Evolutionary conservation across 352 stramenopile species (phyloP).

Genomic region (Phytopythium kandeliae): DNA sequence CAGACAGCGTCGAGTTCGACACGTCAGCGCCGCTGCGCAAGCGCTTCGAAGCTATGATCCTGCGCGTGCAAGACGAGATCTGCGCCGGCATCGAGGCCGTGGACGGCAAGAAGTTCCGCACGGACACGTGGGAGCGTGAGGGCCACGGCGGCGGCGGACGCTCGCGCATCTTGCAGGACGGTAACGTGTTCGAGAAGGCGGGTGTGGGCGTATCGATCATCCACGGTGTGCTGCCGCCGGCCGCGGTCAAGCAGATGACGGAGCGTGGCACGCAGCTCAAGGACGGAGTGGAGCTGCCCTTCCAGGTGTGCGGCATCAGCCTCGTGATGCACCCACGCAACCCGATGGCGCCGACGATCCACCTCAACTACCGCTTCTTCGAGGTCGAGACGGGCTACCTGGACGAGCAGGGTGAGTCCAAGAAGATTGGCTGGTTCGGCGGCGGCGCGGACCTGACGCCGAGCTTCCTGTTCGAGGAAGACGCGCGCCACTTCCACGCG

Average conservation of each 20-base stretch:
- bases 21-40: slow-evolving; percentile 55
- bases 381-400: slow-evolving; percentile 86
- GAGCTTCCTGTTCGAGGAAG: slow-evolving; percentile 94
- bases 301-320: slow-evolving; percentile 95
- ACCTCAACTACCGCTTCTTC: slow-evolving; percentile 99
- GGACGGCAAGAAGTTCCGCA: slow-evolving; percentile 93
- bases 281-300: slow-evolving; percentile 82
- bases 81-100: slow-evolving; percentile 85
- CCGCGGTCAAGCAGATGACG: slow-evolving; percentile 79
- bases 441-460: slow-evolving; percentile 97
- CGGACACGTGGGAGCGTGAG: slow-evolving; percentile 93
- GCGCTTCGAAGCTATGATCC: slow-evolving; percentile 79
- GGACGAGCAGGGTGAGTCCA: slow-evolving; percentile 73
- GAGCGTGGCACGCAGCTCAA: slow-evolving; percentile 67
- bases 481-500: slow-evolving; percentile 97
- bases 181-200: slow-evolving; percentile 97
- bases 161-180: slow-evolving; percentile 91
- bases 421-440: slow-evolving; percentile 92
- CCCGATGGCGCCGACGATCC: slow-evolving; percentile 94
- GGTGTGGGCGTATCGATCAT: slow-evolving; percentile 97
- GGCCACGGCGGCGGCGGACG: slow-evolving; percentile 94
- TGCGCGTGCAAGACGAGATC: slow-evolving; percentile 84
- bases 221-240: slow-evolving; percentile 92
- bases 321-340: slow-evolving; percentile 97
- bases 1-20: slow-evolving; percentile 75